Base-by-base conservation (phyloP, 352 stramenopile species). In the Globisporangium radiosum region DNA sequence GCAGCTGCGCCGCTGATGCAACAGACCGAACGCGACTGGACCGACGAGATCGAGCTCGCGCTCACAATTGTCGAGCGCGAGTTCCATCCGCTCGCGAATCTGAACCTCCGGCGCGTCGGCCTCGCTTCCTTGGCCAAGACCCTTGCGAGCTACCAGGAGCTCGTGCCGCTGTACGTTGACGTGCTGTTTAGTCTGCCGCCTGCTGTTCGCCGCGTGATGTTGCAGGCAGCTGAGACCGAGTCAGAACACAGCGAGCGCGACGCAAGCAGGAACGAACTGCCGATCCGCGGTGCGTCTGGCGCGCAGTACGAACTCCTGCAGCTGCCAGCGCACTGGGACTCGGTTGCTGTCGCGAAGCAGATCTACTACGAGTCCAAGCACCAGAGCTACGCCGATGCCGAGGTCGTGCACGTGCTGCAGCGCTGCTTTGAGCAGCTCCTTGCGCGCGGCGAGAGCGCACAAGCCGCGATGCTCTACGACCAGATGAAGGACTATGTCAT, bases 161-260 rank as follows among this genome's bases (percentile, higher is more conserved):
- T 92, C 14, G 80, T 92, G 45, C 78, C 81, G 51, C 64, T 90
- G 15, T 94, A 86, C 43, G 71, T 89, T 3, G 84, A 93, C 52
- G 81, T 93, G 51, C 63, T 93, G 8, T 68, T 87, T 36, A 90
- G 78, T 17, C 47, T 93, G 1, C 76, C 84, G 10, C 54, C 69
- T 11, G 25, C 48, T 4, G 59, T 89, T 51, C 73, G 76, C 15
- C 60, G 63, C 11, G 44, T 62, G 44, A 81, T 89, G 65, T 44
- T 91, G 14, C 40, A 45, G 7, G 5, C 37, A n/a, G 25, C 9
- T 8, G 42, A 39, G 8, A 37, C 57, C 36, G 60, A 64, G 8
- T 33, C 25, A 33, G 2, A 3, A 2, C 25, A 33, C 25, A 47
- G 60, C 0, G 54, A 71, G 1, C 9, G 49, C 1, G 17, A 54